Percentiles rank a stretch among this genome's conserved stretches.
Conservation (phyloP, 1,284 basidiomycete species). For the Paramarasmius palmivorus region DNA sequence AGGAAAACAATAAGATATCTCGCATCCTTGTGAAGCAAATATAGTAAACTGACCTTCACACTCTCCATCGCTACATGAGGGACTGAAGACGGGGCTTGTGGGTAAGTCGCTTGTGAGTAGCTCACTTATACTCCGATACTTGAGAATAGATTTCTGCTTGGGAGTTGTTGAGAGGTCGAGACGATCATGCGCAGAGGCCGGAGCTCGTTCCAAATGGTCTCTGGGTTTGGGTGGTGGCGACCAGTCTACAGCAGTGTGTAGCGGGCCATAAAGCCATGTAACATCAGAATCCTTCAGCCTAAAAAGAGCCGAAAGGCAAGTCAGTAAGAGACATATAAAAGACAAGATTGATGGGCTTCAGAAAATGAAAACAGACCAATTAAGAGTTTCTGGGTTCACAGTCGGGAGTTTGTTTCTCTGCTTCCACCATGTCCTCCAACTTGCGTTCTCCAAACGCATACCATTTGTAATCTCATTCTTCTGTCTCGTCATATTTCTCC, state of each 20-base stretch:
- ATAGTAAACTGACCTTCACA: conserved; percentile 19
- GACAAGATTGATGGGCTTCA: conserved; percentile 5
- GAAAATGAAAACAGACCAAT: conserved; percentile 73
- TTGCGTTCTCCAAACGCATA: conserved; percentile 93
- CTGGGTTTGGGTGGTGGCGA: conserved; percentile 50
- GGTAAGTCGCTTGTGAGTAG: conserved; percentile 72
- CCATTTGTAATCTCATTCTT: conserved; percentile 99
- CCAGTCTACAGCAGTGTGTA: conserved; percentile 89
- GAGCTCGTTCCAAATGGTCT: conserved; percentile 32
- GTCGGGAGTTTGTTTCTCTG: conserved; percentile 97
- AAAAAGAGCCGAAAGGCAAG: conserved; percentile 16
- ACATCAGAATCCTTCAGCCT: conserved; percentile 99
- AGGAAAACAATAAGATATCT: conserved; percentile 18
- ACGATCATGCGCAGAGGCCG: conserved; percentile 32
- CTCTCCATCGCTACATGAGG: conserved; percentile 45
- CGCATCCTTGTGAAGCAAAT: conserved; percentile 19
- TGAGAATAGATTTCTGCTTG: conserved; percentile 88
- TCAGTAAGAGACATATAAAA: conserved; percentile 11
- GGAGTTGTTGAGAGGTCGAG: conserved; percentile 38
- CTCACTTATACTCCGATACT: conserved; percentile 92
- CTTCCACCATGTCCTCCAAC: conserved; percentile 99
- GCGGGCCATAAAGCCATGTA: conserved; percentile 97
- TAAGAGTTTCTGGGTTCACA: conserved; percentile 94
- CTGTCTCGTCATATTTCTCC: conserved; percentile 97
- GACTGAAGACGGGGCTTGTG: conserved; percentile 56